These are phyloP conservation scores for Halophytophthora polymorphica DNA, from an alignment of 352 stramenopile species.

Conservation along the genomic window DNA sequence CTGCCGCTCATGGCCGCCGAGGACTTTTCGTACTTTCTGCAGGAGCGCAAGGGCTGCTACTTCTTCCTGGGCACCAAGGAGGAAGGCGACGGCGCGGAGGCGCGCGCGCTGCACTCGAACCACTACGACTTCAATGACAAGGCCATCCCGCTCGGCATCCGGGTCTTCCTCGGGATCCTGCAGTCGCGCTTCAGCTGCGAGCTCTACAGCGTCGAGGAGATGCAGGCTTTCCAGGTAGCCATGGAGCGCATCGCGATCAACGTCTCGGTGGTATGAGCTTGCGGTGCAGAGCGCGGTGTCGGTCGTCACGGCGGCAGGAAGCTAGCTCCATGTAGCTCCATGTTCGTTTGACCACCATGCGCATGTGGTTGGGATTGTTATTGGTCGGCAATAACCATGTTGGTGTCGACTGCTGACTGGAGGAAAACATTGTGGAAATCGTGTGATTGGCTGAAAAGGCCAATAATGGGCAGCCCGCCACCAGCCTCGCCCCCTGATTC, in stretches of 20 bases:
- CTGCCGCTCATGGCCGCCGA: slow-evolving; percentile 92
- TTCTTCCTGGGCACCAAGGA: slow-evolving; percentile 86
- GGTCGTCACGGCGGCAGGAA: no score
- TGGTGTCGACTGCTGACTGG: no score
- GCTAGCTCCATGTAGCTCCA: no score
- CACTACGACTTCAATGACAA: slow-evolving; percentile 87
- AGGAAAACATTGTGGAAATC: no score
- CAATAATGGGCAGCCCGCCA: no score
- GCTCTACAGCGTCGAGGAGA: slow-evolving; percentile 61
- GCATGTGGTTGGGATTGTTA: no score
- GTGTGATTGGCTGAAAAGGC: no score
- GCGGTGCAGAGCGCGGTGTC: not conserved
- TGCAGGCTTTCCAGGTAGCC: slow-evolving; percentile 73
- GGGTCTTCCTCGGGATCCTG: slow-evolving; percentile 70
- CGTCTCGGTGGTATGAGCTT: slow-evolving; percentile 32
- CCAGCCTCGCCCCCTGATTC: no score
- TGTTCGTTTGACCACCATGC: no score
- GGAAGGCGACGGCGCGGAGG: slow-evolving; percentile 46
- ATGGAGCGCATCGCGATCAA: slow-evolving; percentile 70
- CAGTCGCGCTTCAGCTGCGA: slow-evolving; percentile 64
- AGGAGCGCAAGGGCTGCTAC: slow-evolving; percentile 80
- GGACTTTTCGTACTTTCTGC: slow-evolving; percentile 92
- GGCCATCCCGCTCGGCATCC: slow-evolving; percentile 76
- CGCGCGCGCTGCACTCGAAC: slow-evolving; percentile 71
- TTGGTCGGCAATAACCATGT: no score